These are phyloP conservation scores for Cercospora canescens DNA, from an alignment of 2,329 filamentous ascomycete species.

Conservation along the genomic window DNA sequence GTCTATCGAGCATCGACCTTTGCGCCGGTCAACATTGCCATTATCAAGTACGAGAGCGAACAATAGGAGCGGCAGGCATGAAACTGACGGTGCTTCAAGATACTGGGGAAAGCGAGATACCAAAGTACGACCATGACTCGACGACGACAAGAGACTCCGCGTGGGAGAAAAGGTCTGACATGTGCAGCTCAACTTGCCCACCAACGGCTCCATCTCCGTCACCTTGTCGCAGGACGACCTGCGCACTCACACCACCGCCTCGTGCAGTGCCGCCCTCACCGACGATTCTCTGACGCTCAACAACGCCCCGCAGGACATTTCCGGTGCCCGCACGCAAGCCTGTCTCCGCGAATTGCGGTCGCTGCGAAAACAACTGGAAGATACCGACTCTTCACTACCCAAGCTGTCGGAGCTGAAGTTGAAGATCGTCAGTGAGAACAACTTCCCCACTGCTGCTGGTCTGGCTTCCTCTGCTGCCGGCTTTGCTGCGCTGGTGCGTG, in stretches of 20 bases:
- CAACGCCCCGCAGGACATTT: slow-evolving; percentile 77
- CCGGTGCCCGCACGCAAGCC: slow-evolving; percentile 86
- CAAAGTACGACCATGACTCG: slow-evolving; percentile 72
- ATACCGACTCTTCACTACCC: slow-evolving; percentile 69
- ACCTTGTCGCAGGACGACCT: slow-evolving; percentile 93
- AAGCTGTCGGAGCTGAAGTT: slow-evolving; percentile 76
- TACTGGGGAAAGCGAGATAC: slow-evolving; percentile 98
- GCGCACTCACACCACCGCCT: slow-evolving; percentile 92
- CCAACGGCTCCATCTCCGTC: slow-evolving; percentile 95
- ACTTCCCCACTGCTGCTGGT: slow-evolving; percentile 96
- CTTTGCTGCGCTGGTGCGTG: slow-evolving; percentile 69
- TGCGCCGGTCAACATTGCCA: slow-evolving; percentile 95
- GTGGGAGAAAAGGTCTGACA: neutral
- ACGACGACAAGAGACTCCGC: neutral
- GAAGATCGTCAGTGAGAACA: slow-evolving; percentile 92
- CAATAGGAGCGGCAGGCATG: slow-evolving; percentile 22
- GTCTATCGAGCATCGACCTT: slow-evolving; percentile 94
- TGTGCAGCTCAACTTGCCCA: slow-evolving; percentile 71
- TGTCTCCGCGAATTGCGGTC: slow-evolving; percentile 85
- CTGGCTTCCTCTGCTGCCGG: slow-evolving; percentile 69
- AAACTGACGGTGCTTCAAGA: slow-evolving; percentile 38
- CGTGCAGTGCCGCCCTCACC: slow-evolving; percentile 74
- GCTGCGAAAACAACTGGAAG: slow-evolving; percentile 75
- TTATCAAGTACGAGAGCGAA: slow-evolving; percentile 72
- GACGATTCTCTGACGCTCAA: slow-evolving; percentile 80